A percentile compares a stretch with the other conserved stretches of the same genome.
Conservation (phyloP, 495 filamentous ascomycete genomes). For the Patellaria atrata region DNA sequence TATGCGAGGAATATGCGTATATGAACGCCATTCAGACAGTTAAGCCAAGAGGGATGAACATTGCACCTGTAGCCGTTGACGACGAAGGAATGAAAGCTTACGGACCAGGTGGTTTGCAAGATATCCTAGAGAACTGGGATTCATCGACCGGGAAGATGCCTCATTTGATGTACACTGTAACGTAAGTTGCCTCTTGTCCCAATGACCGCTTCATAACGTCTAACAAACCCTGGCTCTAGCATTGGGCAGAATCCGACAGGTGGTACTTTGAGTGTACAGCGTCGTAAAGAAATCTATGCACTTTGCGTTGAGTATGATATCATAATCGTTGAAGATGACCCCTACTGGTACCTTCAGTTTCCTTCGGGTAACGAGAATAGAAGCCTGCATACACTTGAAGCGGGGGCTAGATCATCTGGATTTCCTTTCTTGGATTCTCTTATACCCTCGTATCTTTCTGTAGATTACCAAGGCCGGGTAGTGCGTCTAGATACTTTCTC, state of each 20-base stretch:
- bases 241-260: constrained; percentile 89
- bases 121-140: constrained; percentile 76
- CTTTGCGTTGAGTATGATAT: constrained; percentile 77
- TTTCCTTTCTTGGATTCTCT: constrained; percentile 71
- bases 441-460: constrained; percentile 53
- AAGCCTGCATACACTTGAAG: too few species aligned
- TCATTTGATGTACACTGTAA: constrained; percentile 80
- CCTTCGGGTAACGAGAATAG: too few species aligned
- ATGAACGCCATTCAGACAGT: constrained; percentile 55
- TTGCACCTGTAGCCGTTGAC: constrained; percentile 61
- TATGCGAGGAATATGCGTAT: constrained; percentile 69
- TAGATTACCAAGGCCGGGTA: constrained; percentile 78
- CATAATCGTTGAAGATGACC: constrained; percentile 87
- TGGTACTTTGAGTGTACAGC: constrained; percentile 49
- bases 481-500: constrained; percentile 40
- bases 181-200: constrained; percentile 38
- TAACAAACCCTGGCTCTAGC: constrained; percentile 29
- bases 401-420: constrained; percentile 49
- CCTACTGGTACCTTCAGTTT: constrained; percentile 92
- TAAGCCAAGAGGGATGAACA: constrained; percentile 52
- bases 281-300: constrained; percentile 63
- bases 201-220: background rate
- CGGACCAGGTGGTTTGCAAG: constrained; percentile 57
- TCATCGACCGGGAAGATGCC: constrained; percentile 53
- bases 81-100: constrained; percentile 53